These are phyloP conservation scores for Tolypocladium tropicale DNA, from an alignment of 2,329 filamentous ascomycete genomes.

Conservation along the genomic window DNA sequence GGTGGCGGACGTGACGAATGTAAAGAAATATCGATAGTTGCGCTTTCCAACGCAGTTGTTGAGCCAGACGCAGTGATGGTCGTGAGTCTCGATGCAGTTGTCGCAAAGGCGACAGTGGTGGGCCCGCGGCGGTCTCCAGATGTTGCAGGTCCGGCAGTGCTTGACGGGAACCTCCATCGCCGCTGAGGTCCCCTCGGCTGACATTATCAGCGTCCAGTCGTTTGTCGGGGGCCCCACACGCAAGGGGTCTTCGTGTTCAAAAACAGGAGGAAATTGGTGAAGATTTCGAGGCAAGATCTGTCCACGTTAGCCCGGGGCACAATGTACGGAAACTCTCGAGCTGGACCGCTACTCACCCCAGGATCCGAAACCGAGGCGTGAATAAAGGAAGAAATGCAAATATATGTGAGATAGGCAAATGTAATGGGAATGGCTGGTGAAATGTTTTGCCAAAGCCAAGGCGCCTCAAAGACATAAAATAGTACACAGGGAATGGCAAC, in stretches of 20 bases:
- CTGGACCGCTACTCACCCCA: constrained; percentile 53
- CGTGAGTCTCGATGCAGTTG: constrained; percentile 93
- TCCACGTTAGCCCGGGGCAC: constrained; percentile 1
- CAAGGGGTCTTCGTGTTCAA: constrained; percentile 71
- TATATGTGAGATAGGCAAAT: constrained; percentile 84
- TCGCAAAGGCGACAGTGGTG: constrained; percentile 97
- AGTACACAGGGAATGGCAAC: constrained; percentile 69
- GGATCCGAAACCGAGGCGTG: constrained; percentile 90
- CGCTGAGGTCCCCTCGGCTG: constrained; percentile 60
- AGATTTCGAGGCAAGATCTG: constrained; percentile 89
- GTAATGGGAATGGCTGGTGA: constrained; percentile 82
- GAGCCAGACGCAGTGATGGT: constrained; percentile 97
- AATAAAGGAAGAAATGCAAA: constrained; percentile 87
- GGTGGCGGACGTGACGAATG: constrained; percentile 74
- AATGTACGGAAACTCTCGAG: background rate
- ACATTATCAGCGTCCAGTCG: constrained; percentile 88
- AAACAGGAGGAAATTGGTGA: constrained; percentile 71
- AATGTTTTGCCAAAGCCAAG: constrained; percentile 77
- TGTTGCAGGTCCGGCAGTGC: constrained; percentile 94
- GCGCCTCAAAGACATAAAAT: constrained; percentile 78
- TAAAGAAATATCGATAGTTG: constrained; percentile 97
- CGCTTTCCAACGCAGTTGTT: constrained; percentile 96
- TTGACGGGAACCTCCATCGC: constrained; percentile 98
- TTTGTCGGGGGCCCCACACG: constrained; percentile 75
- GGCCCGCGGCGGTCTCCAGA: constrained; percentile 91